Base-by-base conservation (phyloP, 257 asterid species). In the Scutellaria galericulata region DNA sequence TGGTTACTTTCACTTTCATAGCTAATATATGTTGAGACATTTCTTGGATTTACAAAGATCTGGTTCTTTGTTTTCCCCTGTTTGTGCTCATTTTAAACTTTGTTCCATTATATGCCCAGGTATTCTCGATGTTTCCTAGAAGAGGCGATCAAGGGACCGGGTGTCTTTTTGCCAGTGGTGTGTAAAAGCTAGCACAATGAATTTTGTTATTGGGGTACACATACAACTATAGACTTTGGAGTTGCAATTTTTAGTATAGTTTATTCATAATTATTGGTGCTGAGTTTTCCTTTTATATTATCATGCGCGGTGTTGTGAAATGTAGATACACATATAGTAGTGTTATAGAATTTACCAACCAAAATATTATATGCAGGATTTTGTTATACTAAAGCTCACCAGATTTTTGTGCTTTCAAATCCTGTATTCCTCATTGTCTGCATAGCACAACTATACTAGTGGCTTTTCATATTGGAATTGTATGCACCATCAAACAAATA, bases 81-180 rank as follows among this genome's bases (percentile, higher is more conserved):
- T 24, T 51, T 1, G 66, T 20, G 60, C n/a, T 53, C 59, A 15
- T 61, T 55, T 48, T 27, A 64, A 51, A 51, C 40, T n/a, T 15
- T 18, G 7, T 64, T 66, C 47, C 39, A n/a, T 27, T 64, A 35
- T 64, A 35, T 75, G 59, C 59, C 59, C 88, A 86, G 95, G 86
- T 80, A 71, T 48, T 47, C 8, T 53, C 72, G 71, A 75, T 31
- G 37, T 74, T 70, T 62, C 73, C 70, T 48, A 14, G 77, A 73
- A 68, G 81, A 61, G 61, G 69, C 44, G 78, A 78, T 72, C 68
- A 59, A 41, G 86, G 86, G 79, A 86, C 88, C 77, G 55, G 75
- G 58, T 77, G 86, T 80, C 92, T 85, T 48, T 72, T 51, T 56
- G 58, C 58, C 72, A 75, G 91, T 86, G 93, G 82, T 78, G 87